These are phyloP conservation scores for Pythium chondricola DNA, from an alignment of 352 stramenopile genomes.

Conservation along the genomic window DNA sequence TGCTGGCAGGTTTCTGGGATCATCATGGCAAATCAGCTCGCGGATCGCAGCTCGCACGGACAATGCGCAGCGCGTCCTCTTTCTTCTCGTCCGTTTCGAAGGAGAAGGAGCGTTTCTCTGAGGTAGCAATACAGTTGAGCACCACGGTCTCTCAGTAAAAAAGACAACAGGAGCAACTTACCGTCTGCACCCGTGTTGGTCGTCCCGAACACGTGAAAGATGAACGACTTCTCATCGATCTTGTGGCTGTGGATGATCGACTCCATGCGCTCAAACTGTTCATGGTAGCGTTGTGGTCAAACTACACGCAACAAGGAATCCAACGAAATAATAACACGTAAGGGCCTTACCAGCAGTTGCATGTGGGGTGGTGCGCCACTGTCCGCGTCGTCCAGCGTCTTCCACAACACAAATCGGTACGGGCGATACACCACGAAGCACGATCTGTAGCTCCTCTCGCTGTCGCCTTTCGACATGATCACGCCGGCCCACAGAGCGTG, in stretches of 20 bases:
- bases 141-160: neutral
- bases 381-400: conserved; percentile 66
- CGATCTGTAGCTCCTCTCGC: conserved; percentile 54
- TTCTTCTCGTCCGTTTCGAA: conserved; percentile 52
- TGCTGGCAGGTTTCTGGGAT: too few relatives aligned
- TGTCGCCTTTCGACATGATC: conserved; percentile 54
- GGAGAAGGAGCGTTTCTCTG: conserved; percentile 68
- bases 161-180: conserved; percentile 13
- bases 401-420: conserved; percentile 80
- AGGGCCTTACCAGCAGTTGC: conserved; percentile 51
- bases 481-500: conserved; percentile 65
- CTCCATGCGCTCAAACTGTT: conserved; percentile 67
- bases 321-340: conserved; percentile 3
- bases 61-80: conserved; percentile 34
- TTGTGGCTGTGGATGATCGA: conserved; percentile 56
- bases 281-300: too few relatives aligned
- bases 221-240: conserved; percentile 50
- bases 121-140: neutral
- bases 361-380: conserved; percentile 35
- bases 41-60: conserved; percentile 45
- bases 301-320: neutral
- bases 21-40: too few relatives aligned
- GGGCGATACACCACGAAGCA: conserved; percentile 44
- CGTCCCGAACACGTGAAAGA: conserved; percentile 57
- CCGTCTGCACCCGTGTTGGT: conserved; percentile 42